These are phyloP conservation scores for Venturia nashicola DNA, from an alignment of 2,329 filamentous ascomycete genomes.

Conservation along the genomic window DNA sequence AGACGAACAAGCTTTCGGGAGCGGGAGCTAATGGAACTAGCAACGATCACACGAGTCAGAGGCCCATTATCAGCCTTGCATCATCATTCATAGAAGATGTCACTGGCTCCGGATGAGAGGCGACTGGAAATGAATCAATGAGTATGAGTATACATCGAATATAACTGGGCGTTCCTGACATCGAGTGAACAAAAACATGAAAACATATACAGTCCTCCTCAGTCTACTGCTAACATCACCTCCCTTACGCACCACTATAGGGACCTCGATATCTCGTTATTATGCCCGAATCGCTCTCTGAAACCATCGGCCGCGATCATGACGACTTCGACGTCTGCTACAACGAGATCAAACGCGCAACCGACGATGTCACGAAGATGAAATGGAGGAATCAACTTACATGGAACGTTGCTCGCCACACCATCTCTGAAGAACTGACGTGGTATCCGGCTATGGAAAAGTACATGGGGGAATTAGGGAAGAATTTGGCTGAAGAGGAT, in stretches of 20 bases:
- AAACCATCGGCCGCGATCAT: conserved; percentile 14
- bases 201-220: background rate
- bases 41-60: background rate
- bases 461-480: conserved; percentile 12
- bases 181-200: background rate
- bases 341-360: conserved; percentile 11
- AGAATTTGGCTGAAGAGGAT: conserved; percentile 11
- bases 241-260: no score
- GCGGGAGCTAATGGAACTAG: background rate
- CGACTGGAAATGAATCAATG: background rate
- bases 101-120: background rate
- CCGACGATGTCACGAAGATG: conserved; percentile 9
- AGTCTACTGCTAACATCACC: no score
- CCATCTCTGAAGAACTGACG: conserved; percentile 13
- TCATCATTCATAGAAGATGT: background rate
- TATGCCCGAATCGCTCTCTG: conserved; percentile 11
- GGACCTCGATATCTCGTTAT: no score
- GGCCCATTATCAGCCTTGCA: background rate
- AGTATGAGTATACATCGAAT: background rate
- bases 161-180: no score
- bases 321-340: conserved; percentile 12
- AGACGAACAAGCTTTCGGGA: background rate
- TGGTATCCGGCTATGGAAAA: conserved; percentile 14
- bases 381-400: conserved; percentile 13
- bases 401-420: conserved; percentile 13